Base-by-base conservation (phyloP, 2,329 filamentous ascomycete genomes). In the Xylariomycetidae sp. region DNA sequence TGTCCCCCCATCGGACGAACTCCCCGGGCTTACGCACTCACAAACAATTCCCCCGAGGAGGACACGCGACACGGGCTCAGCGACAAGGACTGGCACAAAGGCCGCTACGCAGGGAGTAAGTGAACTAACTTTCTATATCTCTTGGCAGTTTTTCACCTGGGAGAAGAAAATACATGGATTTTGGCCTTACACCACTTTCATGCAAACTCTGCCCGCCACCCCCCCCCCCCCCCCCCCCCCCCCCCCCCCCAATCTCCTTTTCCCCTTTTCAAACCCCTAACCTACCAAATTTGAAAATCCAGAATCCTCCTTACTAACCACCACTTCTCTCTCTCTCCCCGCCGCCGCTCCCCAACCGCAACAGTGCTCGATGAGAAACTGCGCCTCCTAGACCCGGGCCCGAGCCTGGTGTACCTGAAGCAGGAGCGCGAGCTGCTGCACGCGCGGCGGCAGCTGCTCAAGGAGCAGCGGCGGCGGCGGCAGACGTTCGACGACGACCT, bases 281-380 rank as follows among this genome's bases (percentile, higher is more conserved):
- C n/a, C n/a, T n/a, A n/a, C n/a, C n/a, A n/a, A n/a, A n/a, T n/a
- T n/a, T n/a, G n/a, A n/a, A n/a, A n/a, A n/a, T n/a, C n/a, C n/a
- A n/a, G n/a, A n/a, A n/a, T n/a, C n/a, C n/a, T n/a, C n/a, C n/a
- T n/a, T n/a, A n/a, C n/a, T n/a, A n/a, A n/a, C n/a, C n/a, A n/a
- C n/a, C n/a, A n/a, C n/a, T n/a, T n/a, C n/a, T n/a, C n/a, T n/a
- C n/a, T n/a, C n/a, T n/a, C n/a, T n/a, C n/a, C n/a, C n/a, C n/a
- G n/a, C n/a, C n/a, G n/a, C n/a, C n/a, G n/a, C n/a, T n/a, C n/a
- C n/a, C n/a, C n/a, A n/a, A n/a, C n/a, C n/a, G n/a, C n/a, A n/a
- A n/a, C n/a, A n/a, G 22, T 16, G 23, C 29, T 40, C 16, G 34
- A 40, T 26, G 4, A 18, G 8, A 29, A 30, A 15, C 25, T 41